A percentile compares a stretch with the other conserved stretches of the same genome.
phyloP scores from a whole-genome alignment of 495 filamentous ascomycete genomes.

The Sphaerosporella brunnea region DNA sequence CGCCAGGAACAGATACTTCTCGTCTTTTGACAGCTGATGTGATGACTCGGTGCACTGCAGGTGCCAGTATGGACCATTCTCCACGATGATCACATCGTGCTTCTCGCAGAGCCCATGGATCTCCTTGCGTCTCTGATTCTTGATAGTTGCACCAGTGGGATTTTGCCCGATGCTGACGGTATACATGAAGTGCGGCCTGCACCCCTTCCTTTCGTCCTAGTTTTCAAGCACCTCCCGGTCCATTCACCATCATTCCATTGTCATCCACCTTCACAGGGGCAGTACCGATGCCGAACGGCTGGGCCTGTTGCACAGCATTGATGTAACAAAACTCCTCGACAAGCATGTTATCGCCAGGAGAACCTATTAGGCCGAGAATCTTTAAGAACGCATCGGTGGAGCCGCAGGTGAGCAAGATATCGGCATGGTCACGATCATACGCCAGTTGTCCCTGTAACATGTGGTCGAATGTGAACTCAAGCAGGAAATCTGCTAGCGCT shows the following conservation, averaged over 20 bases:
- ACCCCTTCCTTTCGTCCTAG: constrained; percentile 58
- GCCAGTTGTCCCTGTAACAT: constrained; percentile 61
- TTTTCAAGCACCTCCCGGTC: constrained; percentile 53
- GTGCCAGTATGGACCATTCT: constrained; percentile 96
- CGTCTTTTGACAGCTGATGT: constrained; percentile 27
- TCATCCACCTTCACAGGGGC: constrained; percentile 57
- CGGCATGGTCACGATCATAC: constrained; percentile 50
- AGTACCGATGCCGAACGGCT: constrained; percentile 52
- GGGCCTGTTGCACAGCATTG: constrained; percentile 47
- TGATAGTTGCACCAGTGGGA: constrained; percentile 60
- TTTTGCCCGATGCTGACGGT: constrained; percentile 91
- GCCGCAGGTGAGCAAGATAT: constrained; percentile 59
- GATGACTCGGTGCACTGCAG: constrained; percentile 43
- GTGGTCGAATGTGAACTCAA: constrained; percentile 55
- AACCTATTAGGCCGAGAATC: constrained; percentile 45
- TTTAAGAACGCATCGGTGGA: constrained; percentile 74
- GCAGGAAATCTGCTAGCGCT: constrained; percentile 54
- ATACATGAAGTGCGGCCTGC: constrained; percentile 70
- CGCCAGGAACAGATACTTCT: constrained; percentile 57
- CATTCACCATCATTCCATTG: constrained; percentile 51
- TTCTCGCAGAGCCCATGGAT: constrained; percentile 65
- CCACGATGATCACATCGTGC: constrained; percentile 81
- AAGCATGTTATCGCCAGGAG: constrained; percentile 48
- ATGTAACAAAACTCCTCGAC: constrained; percentile 65
- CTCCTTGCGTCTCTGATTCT: constrained; percentile 50